Base-by-base conservation (phyloP, 805 yeast genomes). In the Sungouiella thailandica region DNA sequence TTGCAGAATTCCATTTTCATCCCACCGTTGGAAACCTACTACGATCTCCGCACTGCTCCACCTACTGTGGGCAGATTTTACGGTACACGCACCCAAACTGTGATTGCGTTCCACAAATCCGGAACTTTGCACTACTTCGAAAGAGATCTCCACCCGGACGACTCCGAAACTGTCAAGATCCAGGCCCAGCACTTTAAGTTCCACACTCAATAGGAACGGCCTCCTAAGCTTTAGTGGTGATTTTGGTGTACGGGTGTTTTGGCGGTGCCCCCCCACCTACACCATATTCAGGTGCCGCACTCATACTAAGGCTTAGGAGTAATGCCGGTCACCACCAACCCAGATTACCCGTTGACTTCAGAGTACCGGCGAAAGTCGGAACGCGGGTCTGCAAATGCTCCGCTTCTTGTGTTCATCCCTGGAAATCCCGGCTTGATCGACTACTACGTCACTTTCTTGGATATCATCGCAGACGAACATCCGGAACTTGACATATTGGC, bases 51-150 rank as follows among this genome's bases (percentile, higher is more conserved):
- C 12, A 2, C 11, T 13, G 5, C 9, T 7, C 14, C 17, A 5
- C 25, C 25, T 9, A 10, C 18, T 6, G 27, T 11, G 10, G 86
- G 87, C 0, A 56, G 64, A 15, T 78, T 66, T 47, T 89, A 87
- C 52, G 96, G 96, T 1, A 88, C 97, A 0, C 62, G 96, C 35
- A 84, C 96, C 0, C 96, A 88, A 54, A 86, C 95, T 0, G 72
- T 87, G 2, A 67, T 87, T 3, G 46, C 85, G 15, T 67, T 83
- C 7, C 76, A 74, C 49, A 69, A 65, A 37, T 49, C 25, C 68
- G 84, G 47, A 36, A 59, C 23, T 9, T 58, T 83, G 14, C 70
- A 72, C 31, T 84, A 83, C 54, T 60, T 72, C 10, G 96, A 88
- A 52, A 62, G 67, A 30, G 74, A 75, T 36, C 46, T 83, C 13